phyloP scores from a whole-genome alignment of 2,329 filamentous ascomycete species.

The Ophiostoma australiae region DNA sequence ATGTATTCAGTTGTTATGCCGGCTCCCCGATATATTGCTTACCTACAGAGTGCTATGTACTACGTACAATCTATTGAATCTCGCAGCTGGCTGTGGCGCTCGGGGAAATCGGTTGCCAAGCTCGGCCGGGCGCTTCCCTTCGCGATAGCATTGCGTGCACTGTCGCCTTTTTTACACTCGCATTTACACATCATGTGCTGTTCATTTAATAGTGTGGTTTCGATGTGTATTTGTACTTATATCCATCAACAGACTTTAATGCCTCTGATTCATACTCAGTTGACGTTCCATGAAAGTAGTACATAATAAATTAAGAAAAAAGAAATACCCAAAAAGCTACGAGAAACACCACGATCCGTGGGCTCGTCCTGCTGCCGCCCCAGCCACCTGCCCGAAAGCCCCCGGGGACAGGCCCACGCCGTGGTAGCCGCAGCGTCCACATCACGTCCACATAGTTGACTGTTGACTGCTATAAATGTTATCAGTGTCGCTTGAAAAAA shows the following conservation, averaged over 20 bases:
- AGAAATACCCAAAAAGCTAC: not conserved
- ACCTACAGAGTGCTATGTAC: too few relatives aligned
- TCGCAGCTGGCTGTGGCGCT: not conserved
- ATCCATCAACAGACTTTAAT: not conserved
- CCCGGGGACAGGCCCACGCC: not conserved
- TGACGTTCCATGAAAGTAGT: too few relatives aligned
- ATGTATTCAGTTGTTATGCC: not conserved
- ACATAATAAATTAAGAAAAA: not conserved
- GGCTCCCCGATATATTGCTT: not conserved
- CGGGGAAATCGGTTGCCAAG: conserved; percentile 4
- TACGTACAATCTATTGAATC: too few relatives aligned
- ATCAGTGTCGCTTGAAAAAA: not conserved
- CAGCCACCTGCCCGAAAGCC: not conserved
- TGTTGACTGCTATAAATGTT: too few relatives aligned
- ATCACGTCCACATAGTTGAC: not conserved
- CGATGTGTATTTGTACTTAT: not conserved
- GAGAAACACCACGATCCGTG: not conserved
- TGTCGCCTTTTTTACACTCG: not conserved
- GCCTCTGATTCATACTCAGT: not conserved
- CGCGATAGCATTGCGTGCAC: not conserved
- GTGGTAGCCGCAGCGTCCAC: not conserved
- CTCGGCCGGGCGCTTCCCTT: not conserved
- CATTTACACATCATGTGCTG: not conserved
- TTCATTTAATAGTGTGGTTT: not conserved
- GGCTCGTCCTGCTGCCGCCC: not conserved